Conservation (phyloP, 2,329 filamentous ascomycete genomes). For the Lachnellula suecica region DNA sequence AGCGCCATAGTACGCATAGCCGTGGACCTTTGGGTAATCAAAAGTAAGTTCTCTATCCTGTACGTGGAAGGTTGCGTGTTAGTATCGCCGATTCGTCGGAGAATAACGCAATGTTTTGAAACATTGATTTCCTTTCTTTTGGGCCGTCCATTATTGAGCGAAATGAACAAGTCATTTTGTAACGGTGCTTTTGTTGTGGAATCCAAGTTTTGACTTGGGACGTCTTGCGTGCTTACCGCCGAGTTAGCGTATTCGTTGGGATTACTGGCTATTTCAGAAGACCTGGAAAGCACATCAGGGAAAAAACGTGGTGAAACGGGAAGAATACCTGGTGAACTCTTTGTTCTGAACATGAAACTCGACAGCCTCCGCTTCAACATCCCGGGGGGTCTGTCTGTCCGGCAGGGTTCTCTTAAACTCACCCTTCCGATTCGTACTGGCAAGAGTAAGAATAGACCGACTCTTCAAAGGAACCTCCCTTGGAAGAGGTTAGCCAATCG, state of each 20-base stretch:
- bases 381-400: neutral
- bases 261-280: too few species aligned
- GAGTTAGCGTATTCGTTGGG: too few species aligned
- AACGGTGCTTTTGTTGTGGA: neutral
- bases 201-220: neutral
- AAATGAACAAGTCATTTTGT: neutral
- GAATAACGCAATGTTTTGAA: neutral
- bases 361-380: neutral
- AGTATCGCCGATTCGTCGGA: neutral
- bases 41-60: neutral
- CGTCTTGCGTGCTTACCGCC: neutral
- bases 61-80: neutral
- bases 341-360: neutral
- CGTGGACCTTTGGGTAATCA: neutral
- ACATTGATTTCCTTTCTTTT: neutral
- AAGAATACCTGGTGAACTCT: too few species aligned
- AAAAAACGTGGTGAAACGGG: neutral
- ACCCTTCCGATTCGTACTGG: neutral
- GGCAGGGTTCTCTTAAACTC: neutral
- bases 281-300: neutral
- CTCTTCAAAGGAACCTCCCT: neutral
- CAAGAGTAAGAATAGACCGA: neutral
- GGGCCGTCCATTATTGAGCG: neutral
- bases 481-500: too few species aligned
- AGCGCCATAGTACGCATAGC: neutral